A percentile compares a stretch with the other conserved stretches of the same genome.
phyloP scores from a whole-genome alignment of 164 flowering plant species.

The Liquidambar formosana region DNA sequence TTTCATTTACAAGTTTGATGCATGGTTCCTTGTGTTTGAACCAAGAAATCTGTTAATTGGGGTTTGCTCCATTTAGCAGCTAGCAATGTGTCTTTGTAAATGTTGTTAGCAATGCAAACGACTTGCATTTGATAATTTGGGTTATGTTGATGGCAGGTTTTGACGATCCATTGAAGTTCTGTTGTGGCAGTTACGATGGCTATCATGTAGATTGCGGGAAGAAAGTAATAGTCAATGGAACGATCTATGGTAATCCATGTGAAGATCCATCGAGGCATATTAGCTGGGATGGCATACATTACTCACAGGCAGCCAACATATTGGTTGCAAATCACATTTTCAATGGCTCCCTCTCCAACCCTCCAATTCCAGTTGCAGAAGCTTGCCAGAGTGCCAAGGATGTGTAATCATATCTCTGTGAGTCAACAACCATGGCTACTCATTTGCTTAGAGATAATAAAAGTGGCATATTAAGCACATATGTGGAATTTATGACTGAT shows the following conservation, averaged over 20 bases:
- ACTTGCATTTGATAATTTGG: neutral
- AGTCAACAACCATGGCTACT: too few species aligned
- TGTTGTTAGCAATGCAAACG: neutral
- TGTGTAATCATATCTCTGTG: neutral
- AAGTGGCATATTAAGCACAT: too few species aligned
- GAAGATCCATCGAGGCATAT: conserved; percentile 39
- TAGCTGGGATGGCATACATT: conserved; percentile 85
- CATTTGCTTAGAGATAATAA: too few species aligned
- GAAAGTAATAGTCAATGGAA: conserved; percentile 48
- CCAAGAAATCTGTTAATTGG: too few species aligned
- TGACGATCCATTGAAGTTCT: conserved; percentile 55
- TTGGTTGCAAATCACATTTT: conserved; percentile 47
- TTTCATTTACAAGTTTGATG: too few species aligned
- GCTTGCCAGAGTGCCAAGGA: conserved; percentile 16
- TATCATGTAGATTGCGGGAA: conserved; percentile 47
- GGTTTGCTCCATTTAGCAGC: neutral
- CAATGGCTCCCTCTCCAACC: conserved; percentile 48
- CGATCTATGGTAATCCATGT: conserved; percentile 58
- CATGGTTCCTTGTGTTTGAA: too few species aligned
- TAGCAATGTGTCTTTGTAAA: too few species aligned
- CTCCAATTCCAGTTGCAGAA: conserved; percentile 27
- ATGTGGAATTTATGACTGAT: too few species aligned
- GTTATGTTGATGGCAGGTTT: conserved; percentile 45
- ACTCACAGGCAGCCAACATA: conserved; percentile 56
- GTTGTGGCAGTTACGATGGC: conserved; percentile 53